Conservation (phyloP, 2,329 filamentous ascomycete species). For the Ophiostoma quercus region DNA sequence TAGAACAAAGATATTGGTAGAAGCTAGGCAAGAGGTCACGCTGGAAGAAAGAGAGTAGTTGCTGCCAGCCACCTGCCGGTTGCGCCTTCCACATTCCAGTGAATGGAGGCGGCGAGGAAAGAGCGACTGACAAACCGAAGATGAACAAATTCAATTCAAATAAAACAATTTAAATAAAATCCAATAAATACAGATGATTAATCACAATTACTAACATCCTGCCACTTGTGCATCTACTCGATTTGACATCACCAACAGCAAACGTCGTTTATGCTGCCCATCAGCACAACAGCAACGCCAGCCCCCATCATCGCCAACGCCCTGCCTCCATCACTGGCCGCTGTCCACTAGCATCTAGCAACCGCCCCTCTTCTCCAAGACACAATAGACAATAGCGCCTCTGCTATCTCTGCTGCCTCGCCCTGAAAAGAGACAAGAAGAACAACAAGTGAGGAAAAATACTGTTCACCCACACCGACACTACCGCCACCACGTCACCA, state of each 20-base stretch:
- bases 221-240: not conserved
- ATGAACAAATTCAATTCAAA: not conserved
- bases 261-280: not conserved
- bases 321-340: not conserved
- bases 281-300: not conserved
- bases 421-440: not conserved
- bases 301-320: not conserved
- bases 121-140: not conserved
- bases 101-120: constrained; percentile 1
- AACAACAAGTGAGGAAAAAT: not conserved
- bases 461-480: constrained; percentile 11
- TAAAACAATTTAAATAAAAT: not conserved
- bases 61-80: constrained; percentile 5
- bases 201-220: not conserved
- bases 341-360: not conserved
- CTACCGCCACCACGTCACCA: constrained; percentile 24
- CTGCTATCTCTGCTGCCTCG: not conserved
- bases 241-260: not conserved
- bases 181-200: not conserved
- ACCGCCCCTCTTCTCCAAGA: not conserved
- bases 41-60: not conserved
- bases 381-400: not conserved
- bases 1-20: not conserved
- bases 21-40: too few relatives aligned
- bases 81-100: constrained; percentile 5